Percentiles rank a stretch among this genome's conserved stretches.
These are phyloP conservation scores for Herpotrichia juniperi DNA, from an alignment of 2,329 filamentous ascomycete species.

Conservation along the genomic window DNA sequence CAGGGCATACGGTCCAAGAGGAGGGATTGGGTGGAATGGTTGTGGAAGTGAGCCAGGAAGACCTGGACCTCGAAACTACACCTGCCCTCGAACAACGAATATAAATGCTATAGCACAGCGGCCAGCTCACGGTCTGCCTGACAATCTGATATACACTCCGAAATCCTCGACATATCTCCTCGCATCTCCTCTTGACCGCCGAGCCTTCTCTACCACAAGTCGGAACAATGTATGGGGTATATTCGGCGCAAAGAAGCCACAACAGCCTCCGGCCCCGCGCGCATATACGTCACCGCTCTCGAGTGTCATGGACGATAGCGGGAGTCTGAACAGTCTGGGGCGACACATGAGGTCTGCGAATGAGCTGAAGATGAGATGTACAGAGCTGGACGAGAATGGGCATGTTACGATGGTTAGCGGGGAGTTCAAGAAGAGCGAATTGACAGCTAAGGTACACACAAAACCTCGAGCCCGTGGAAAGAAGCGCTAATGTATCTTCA, in stretches of 20 bases:
- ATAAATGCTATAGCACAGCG: neutral
- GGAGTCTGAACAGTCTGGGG: constrained; percentile 60
- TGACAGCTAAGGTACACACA: constrained; percentile 95
- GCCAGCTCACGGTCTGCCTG: constrained; percentile 4
- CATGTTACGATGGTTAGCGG: constrained; percentile 91
- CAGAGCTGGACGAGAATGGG: constrained; percentile 91
- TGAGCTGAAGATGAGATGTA: constrained; percentile 87
- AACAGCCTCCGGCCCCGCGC: constrained; percentile 55
- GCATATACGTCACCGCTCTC: constrained; percentile 60
- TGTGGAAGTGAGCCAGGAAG: neutral
- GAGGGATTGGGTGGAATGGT: constrained; percentile 1
- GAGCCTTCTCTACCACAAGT: constrained; percentile 25
- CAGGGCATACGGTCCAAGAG: constrained; percentile 7
- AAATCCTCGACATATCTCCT: neutral
- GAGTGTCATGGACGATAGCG: constrained; percentile 63
- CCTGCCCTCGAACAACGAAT: neutral
- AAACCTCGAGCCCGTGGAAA: too few relatives aligned
- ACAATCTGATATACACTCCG: neutral
- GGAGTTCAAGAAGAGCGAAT: constrained; percentile 96
- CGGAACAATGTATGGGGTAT: constrained; percentile 28
- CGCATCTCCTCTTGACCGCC: neutral
- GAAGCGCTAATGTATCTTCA: constrained; percentile 40
- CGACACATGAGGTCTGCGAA: constrained; percentile 80
- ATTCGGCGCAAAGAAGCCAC: constrained; percentile 36
- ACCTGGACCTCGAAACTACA: neutral